Base-by-base conservation (phyloP, 306 rosid genomes). In the Abrus pulchellus region DNA sequence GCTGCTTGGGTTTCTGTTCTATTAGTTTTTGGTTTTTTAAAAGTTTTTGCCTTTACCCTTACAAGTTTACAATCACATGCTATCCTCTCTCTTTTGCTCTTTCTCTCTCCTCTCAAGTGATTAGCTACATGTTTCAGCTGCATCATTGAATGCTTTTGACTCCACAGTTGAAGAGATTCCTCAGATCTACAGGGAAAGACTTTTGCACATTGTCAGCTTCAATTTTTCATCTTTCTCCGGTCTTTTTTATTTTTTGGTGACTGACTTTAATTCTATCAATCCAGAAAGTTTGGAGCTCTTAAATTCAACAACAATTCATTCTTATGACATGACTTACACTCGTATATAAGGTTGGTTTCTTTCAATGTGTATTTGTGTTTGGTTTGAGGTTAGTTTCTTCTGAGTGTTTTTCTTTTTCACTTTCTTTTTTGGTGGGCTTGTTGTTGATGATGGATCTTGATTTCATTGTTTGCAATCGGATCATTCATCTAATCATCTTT, bases 1-100 rank as follows among this genome's bases (percentile, higher is more conserved):
- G 94, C 90, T 88, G 89, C 94, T 90, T 89, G 89, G 89, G 88
- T 84, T 88, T 85, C 94, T 90, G 86, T 87, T 86, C 85, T 78
- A 87, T 71, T 59, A 84, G 81, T 78, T 81, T 81, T 87, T 79
- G 36, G 72, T 76, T 83, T 81, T 82, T 44, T 60, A 6, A 44
- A 79, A 57, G 80, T 66, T 78, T 78, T 32, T 65, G 53, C 47
- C 77, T 86, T 86, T 80, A 49, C 83, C 68, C 61, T 71, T 66
- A 49, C 76, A 75, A 82, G 76, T 79, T 79, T 73, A 79, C 83
- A 62, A 76, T 84, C 90, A 90, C 91, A 87, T 87, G 89, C 88
- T 74, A 14, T 80, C 68, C 75, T 66, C 81, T 68, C 63, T 65
- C 61, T 64, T 3, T 13, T 52, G 6, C 30, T 40, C 44, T 44